Evolutionary conservation across 2,329 filamentous ascomycete species (phyloP).

Genomic region (Coniochaeta sp.): DNA sequence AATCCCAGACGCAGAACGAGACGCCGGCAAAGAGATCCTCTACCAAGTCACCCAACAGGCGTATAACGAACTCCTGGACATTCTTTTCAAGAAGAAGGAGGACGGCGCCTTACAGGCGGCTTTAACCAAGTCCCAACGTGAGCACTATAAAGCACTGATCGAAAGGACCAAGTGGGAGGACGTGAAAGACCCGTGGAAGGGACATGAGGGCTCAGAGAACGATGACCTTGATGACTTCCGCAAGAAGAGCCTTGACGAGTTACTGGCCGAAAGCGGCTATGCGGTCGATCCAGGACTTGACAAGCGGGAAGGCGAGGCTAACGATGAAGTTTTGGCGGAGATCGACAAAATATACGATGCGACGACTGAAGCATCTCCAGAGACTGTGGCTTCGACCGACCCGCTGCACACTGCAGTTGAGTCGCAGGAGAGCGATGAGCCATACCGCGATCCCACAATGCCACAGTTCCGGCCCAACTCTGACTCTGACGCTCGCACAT

Average conservation of each 20-base stretch:
- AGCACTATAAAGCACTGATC: slow-evolving; percentile 42
- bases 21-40: slow-evolving; percentile 79
- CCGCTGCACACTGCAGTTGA: not conserved
- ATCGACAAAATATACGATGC: slow-evolving; percentile 5
- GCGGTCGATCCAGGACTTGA: slow-evolving; percentile 20
- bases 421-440: not conserved
- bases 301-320: slow-evolving; percentile 12
- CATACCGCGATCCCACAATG: slow-evolving; percentile 50
- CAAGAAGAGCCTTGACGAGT: slow-evolving; percentile 27
- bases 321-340: slow-evolving; percentile 8
- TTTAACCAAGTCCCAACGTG: slow-evolving; percentile 53
- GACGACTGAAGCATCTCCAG: not conserved
- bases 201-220: not conserved
- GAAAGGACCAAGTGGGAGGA: slow-evolving; percentile 21
- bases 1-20: slow-evolving; percentile 70
- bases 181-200: not conserved
- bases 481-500: slow-evolving; percentile 6
- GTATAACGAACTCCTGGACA: slow-evolving; percentile 86
- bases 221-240: slow-evolving; percentile 1
- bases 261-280: slow-evolving; percentile 38
- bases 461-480: slow-evolving; percentile 62
- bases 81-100: slow-evolving; percentile 76
- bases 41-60: slow-evolving; percentile 89
- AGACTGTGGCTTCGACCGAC: not conserved
- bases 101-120: slow-evolving; percentile 63